Base-by-base conservation (phyloP, 1,284 basidiomycete genomes). In the Jaminaea rosea region DNA sequence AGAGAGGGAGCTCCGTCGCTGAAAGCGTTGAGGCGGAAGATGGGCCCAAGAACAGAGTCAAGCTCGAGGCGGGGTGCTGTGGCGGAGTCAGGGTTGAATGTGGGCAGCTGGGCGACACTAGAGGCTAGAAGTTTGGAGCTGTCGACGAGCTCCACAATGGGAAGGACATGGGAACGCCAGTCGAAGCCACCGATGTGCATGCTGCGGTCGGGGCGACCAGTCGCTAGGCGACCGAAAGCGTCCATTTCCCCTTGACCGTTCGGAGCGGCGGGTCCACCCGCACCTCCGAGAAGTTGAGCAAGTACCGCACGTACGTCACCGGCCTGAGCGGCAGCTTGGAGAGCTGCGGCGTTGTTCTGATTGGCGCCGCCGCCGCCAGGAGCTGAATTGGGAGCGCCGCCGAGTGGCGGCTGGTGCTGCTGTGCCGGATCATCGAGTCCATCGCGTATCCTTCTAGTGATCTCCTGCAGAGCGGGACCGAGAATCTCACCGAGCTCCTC, bases 81-180 rank as follows among this genome's bases (percentile, higher is more conserved):
- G 19, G 81, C 81, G 60, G 77, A 67, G 7, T 68, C 56, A 24
- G 87, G 86, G 61, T 81, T 84, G 83, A 86, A 90, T 52, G 82
- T 80, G 31, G 80, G 77, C 77, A 88, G 78, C 55, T 67, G 61
- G 45, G 23, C n/a, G 17, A 46, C 15, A 31, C n/a, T 9, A 29
- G 79, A 75, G 4, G 91, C 92, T 52, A 97, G 84, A 29, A 81
- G 77, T 77, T 94, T 96, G n/a, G n/a, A n/a, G 71, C 88, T 79
- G 56, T 85, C 83, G 1, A 87, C 82, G 15, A 96, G 79, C 4
- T 83, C 82, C 61, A 87, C 86, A 45, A 97, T 71, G 1, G 89
- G 92, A 44, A 83, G 81, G 19, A 93, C 76, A 32, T 92, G 84
- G 27, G 84, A 83, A n/a, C 90, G 80, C 93, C 94, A 98, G 3